These are phyloP conservation scores for Puya raimondii DNA, from an alignment of 176 grass and related monocot genomes.

Conservation along the genomic window DNA sequence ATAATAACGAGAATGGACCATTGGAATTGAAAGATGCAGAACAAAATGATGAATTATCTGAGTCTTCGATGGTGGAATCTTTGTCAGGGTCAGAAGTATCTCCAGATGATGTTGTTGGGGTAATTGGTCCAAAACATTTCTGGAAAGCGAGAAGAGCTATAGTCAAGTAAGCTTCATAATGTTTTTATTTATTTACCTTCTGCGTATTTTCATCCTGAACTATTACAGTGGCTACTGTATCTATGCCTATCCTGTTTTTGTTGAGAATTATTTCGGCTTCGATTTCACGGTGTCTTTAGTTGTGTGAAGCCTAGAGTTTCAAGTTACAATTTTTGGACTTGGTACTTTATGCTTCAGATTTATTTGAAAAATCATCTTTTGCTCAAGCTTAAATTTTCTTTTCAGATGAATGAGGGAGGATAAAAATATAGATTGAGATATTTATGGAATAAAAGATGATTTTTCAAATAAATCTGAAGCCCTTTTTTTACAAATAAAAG, in stretches of 20 bases:
- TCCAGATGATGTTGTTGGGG: slow-evolving; percentile 37
- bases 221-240: no score
- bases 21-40: background rate
- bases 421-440: no score
- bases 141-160: slow-evolving; percentile 80
- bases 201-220: background rate
- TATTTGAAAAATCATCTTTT: no score
- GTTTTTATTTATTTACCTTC: background rate
- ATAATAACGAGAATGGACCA: background rate
- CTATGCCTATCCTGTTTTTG: no score
- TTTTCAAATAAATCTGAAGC: no score
- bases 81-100: slow-evolving; percentile 1
- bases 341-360: background rate
- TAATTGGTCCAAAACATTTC: slow-evolving; percentile 71
- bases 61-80: slow-evolving; percentile 6
- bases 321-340: background rate
- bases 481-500: no score
- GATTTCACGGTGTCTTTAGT: background rate
- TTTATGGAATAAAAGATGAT: no score
- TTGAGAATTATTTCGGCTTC: background rate
- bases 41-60: slow-evolving; percentile 5
- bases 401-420: no score
- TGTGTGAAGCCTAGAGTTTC: background rate
- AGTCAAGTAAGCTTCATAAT: slow-evolving; percentile 4
- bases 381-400: no score